phyloP scores from a whole-genome alignment of 352 stramenopile genomes.

The Globisporangium yorkense region DNA sequence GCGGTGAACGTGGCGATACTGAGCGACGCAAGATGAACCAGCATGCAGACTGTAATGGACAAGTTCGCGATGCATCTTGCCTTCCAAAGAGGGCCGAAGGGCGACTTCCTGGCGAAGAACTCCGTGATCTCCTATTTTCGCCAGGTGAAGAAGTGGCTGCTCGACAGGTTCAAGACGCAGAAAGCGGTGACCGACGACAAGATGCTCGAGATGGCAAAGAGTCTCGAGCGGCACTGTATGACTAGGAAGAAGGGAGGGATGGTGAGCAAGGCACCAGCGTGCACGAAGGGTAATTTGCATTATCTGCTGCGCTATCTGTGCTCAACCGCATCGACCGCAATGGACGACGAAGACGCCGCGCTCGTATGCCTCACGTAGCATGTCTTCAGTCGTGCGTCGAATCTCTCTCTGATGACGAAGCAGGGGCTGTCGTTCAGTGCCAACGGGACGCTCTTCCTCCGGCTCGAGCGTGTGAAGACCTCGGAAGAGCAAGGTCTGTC shows the following conservation, averaged over 20 bases:
- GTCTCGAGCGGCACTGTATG: constrained; percentile 9
- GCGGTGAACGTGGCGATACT: too few species aligned
- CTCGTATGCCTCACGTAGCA: constrained; percentile 27
- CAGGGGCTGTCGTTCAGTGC: constrained; percentile 16
- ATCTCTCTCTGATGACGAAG: constrained; percentile 20
- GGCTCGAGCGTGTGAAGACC: constrained; percentile 22
- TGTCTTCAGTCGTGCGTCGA: constrained; percentile 25
- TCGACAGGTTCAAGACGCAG: not conserved
- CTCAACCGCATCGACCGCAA: constrained; percentile 2
- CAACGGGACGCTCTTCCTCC: constrained; percentile 18
- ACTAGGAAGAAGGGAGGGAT: constrained; percentile 8
- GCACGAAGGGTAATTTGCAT: constrained; percentile 46
- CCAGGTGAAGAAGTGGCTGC: too few species aligned
- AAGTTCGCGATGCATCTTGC: too few species aligned
- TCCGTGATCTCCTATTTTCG: too few species aligned
- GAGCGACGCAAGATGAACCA: too few species aligned
- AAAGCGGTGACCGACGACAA: not conserved
- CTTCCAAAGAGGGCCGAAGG: too few species aligned
- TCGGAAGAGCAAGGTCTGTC: constrained; percentile 21
- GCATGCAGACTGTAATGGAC: too few species aligned
- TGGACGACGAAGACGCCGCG: constrained; percentile 27
- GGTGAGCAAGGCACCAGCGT: constrained; percentile 37
- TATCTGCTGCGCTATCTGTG: constrained; percentile 21
- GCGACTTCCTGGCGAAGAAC: too few species aligned
- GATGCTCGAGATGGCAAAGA: not conserved